Percentiles rank a stretch among this genome's conserved stretches.
These are phyloP conservation scores for Polygonum aviculare DNA, from an alignment of 148 eudicot species.

Conservation along the genomic window DNA sequence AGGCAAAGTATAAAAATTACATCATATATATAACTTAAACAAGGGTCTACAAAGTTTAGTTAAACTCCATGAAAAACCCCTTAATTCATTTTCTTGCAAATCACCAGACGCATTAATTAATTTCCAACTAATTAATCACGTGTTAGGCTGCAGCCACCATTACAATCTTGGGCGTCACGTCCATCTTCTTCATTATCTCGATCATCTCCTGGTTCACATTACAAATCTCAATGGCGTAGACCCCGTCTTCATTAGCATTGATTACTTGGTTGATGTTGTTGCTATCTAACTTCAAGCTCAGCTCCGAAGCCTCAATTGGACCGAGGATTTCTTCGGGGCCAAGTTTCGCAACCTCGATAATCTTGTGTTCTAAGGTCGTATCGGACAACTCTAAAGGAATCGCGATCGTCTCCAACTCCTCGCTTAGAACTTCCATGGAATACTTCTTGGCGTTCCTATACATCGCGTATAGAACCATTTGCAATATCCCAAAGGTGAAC, in stretches of 20 bases:
- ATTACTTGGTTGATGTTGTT: background rate
- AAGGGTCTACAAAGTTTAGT: background rate
- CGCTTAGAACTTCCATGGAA: background rate
- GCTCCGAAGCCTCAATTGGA: background rate
- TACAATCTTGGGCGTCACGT: background rate
- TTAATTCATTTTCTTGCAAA: background rate
- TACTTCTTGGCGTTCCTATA: conserved; percentile 15
- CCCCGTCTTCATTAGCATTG: background rate
- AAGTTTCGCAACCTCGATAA: background rate
- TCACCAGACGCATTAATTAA: background rate
- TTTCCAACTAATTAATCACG: background rate
- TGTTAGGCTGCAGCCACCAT: background rate
- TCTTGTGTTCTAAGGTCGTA: background rate
- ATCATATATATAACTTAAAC: background rate
- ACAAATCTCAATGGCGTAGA: background rate
- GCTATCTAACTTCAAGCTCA: background rate
- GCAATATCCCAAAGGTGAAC: conserved; percentile 20
- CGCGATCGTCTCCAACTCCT: background rate
- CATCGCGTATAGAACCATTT: conserved; percentile 16
- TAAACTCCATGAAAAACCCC: background rate
- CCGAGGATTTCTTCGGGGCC: background rate
- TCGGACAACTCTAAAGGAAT: background rate
- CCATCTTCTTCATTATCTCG: background rate
- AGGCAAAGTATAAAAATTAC: background rate
- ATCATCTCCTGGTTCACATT: background rate